Evolutionary conservation across 306 rosid genomes (phyloP).

Genomic region (Coriaria nepalensis): DNA sequence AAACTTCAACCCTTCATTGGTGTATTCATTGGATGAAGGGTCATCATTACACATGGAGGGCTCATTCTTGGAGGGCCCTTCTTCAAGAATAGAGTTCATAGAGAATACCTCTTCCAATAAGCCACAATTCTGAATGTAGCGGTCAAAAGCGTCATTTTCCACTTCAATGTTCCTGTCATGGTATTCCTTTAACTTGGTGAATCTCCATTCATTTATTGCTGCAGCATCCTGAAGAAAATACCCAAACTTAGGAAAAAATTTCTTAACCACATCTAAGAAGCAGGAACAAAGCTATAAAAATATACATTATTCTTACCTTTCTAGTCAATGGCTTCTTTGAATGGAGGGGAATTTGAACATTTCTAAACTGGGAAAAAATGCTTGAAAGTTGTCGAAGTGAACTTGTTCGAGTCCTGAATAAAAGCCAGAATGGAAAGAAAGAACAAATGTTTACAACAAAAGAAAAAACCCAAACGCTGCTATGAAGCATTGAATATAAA

Average conservation of each 20-base stretch:
- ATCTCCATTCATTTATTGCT: slow-evolving; percentile 86
- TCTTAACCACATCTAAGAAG: slow-evolving; percentile 7
- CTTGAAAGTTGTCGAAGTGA: slow-evolving; percentile 79
- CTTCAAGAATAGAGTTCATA: slow-evolving; percentile 29
- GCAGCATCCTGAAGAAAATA: slow-evolving; percentile 64
- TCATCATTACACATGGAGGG: slow-evolving; percentile 28
- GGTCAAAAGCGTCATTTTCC: slow-evolving; percentile 79
- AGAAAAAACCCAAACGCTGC: neutral
- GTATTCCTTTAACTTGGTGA: slow-evolving; percentile 71
- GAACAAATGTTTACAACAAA: slow-evolving; percentile 9
- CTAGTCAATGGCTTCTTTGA: slow-evolving; percentile 75
- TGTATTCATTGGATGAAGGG: slow-evolving; percentile 27
- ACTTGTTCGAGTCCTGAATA: slow-evolving; percentile 61
- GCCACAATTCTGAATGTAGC: slow-evolving; percentile 70
- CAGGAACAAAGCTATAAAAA: neutral
- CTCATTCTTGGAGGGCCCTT: slow-evolving; percentile 17
- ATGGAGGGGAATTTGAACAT: slow-evolving; percentile 53
- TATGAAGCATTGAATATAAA: neutral
- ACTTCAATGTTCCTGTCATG: slow-evolving; percentile 56
- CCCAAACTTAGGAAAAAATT: slow-evolving; percentile 18
- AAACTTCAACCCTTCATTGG: slow-evolving; percentile 38
- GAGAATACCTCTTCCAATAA: slow-evolving; percentile 76
- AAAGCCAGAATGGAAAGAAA: slow-evolving; percentile 18
- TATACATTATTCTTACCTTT: slow-evolving; percentile 43
- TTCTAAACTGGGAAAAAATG: slow-evolving; percentile 86